phyloP scores from a whole-genome alignment of 2,329 filamentous ascomycete species.

The Trichoderma endophyticum region DNA sequence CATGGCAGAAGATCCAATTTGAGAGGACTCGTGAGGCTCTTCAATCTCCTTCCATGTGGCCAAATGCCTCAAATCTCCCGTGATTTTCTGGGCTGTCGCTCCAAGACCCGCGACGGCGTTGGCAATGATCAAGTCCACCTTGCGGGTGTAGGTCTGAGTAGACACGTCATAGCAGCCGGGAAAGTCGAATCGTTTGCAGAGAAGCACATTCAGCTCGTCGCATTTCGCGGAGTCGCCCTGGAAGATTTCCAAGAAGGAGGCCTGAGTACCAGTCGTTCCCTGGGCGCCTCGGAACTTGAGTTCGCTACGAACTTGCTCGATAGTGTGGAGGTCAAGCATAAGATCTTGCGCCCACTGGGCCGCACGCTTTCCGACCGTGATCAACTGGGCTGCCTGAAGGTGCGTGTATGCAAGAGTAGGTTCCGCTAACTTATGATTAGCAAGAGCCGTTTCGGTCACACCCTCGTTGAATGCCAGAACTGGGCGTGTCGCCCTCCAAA shows the following conservation, averaged over 20 bases:
- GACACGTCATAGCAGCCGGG: slow-evolving; percentile 51
- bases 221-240: slow-evolving; percentile 47
- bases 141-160: slow-evolving; percentile 68
- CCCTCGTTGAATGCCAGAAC: neutral
- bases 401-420: slow-evolving; percentile 78
- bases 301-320: slow-evolving; percentile 65
- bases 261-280: slow-evolving; percentile 72
- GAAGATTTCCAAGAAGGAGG: slow-evolving; percentile 59
- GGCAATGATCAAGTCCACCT: slow-evolving; percentile 74
- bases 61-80: slow-evolving; percentile 70
- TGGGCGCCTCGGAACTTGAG: slow-evolving; percentile 70
- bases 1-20: slow-evolving; percentile 16
- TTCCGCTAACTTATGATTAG: slow-evolving; percentile 35
- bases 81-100: slow-evolving; percentile 69
- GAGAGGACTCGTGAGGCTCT: slow-evolving; percentile 40
- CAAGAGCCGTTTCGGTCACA: neutral
- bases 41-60: slow-evolving; percentile 77
- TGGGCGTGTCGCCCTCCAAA: neutral
- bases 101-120: slow-evolving; percentile 77
- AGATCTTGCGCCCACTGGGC: slow-evolving; percentile 68
- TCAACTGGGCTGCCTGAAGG: slow-evolving; percentile 43
- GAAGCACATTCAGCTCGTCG: slow-evolving; percentile 52
- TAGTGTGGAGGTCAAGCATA: slow-evolving; percentile 66
- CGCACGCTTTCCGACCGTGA: slow-evolving; percentile 8
- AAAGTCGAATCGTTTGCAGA: slow-evolving; percentile 57